A percentile compares a stretch with the other conserved stretches of the same genome.
Evolutionary conservation across 768 basidiomycete species (phyloP).

Genomic region (Hemileccinum impolitum): DNA sequence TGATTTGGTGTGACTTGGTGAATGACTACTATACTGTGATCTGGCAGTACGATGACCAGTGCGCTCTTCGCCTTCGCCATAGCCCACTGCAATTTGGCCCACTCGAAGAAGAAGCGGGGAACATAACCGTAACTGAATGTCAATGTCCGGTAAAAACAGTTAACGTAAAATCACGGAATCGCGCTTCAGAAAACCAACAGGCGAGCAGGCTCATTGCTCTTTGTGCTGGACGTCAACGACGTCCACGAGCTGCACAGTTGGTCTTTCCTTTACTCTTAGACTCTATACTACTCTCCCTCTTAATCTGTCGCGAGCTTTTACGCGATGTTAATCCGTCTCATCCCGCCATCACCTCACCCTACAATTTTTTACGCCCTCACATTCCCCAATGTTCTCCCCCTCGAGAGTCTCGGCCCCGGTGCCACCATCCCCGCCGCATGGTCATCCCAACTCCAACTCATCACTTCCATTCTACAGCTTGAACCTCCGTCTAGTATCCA

Average conservation of each 20-base stretch:
- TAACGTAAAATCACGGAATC: conserved; percentile 33
- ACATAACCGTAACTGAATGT: background rate
- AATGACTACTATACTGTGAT: too few species aligned
- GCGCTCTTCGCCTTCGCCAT: background rate
- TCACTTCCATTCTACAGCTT: conserved; percentile 48
- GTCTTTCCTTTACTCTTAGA: conserved; percentile 13
- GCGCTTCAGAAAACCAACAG: conserved; percentile 27
- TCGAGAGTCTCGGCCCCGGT: conserved; percentile 30
- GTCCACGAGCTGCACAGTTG: conserved; percentile 10
- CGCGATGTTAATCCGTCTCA: conserved; percentile 58
- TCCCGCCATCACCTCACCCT: conserved; percentile 42
- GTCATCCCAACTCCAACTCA: conserved; percentile 49
- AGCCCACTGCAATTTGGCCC: background rate
- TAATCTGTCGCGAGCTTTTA: conserved; percentile 19
- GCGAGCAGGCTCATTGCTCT: conserved; percentile 11
- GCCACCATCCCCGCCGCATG: conserved; percentile 47
- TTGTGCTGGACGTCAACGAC: conserved; percentile 32
- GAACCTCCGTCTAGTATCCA: conserved; percentile 51
- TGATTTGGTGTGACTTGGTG: background rate
- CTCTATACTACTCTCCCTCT: conserved; percentile 20
- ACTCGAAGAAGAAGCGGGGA: background rate
- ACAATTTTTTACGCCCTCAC: conserved; percentile 57
- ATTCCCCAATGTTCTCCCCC: conserved; percentile 42
- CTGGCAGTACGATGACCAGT: too few species aligned
- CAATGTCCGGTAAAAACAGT: conserved; percentile 13